phyloP scores from a whole-genome alignment of 495 filamentous ascomycete genomes.

The Talaromyces stipitatus region DNA sequence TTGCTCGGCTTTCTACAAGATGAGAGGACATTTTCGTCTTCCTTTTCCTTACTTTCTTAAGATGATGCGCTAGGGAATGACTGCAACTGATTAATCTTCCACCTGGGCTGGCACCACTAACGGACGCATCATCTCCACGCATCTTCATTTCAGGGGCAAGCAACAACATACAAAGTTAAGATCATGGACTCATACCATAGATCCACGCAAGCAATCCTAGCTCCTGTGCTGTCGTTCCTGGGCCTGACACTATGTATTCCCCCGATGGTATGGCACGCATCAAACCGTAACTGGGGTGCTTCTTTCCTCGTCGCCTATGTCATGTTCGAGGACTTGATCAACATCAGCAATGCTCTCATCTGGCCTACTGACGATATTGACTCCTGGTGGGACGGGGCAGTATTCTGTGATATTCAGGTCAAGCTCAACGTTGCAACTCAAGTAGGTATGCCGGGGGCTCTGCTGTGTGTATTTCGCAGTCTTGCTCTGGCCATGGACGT shows the following conservation, averaged over 20 bases:
- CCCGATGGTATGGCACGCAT: slow-evolving; percentile 30
- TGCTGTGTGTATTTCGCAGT: slow-evolving; percentile 64
- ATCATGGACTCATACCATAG: background rate
- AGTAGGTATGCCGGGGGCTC: slow-evolving; percentile 54
- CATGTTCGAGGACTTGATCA: slow-evolving; percentile 56
- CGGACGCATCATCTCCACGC: background rate
- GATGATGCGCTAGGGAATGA: too few species aligned
- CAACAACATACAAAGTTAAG: background rate
- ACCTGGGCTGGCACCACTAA: background rate
- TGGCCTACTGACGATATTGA: slow-evolving; percentile 68
- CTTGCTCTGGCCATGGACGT: slow-evolving; percentile 66
- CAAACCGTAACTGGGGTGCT: slow-evolving; percentile 40
- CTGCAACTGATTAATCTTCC: background rate
- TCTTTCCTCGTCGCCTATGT: slow-evolving; percentile 57
- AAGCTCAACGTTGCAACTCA: slow-evolving; percentile 58
- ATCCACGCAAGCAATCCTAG: slow-evolving; percentile 26
- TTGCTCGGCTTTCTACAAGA: background rate
- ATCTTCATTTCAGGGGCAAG: background rate
- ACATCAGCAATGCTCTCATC: slow-evolving; percentile 68
- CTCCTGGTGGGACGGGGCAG: slow-evolving; percentile 64
- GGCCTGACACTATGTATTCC: slow-evolving; percentile 46
- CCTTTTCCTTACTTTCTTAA: background rate
- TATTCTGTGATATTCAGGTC: slow-evolving; percentile 76
- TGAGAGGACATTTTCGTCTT: background rate
- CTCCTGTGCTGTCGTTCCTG: slow-evolving; percentile 47